phyloP scores from a whole-genome alignment of 2,329 filamentous ascomycete species.

The Cladophialophora exuberans region DNA sequence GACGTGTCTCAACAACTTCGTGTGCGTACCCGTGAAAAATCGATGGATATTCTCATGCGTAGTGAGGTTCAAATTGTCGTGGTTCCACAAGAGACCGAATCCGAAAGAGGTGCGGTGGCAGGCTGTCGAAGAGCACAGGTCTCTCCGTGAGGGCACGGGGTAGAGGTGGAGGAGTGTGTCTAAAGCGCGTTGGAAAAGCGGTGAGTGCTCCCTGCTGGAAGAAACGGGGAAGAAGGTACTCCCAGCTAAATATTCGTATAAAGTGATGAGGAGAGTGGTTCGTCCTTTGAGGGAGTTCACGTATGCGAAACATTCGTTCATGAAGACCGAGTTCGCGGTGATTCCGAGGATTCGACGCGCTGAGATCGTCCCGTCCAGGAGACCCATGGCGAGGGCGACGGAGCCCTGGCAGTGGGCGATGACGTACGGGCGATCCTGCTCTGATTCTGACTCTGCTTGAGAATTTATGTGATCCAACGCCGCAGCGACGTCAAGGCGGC shows the following conservation, averaged over 20 bases:
- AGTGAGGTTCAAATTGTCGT: conserved; percentile 5
- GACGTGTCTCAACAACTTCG: conserved; percentile 37
- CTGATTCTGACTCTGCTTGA: neutral
- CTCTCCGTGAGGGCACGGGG: neutral
- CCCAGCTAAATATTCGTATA: conserved; percentile 15
- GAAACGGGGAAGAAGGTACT: conserved; percentile 10
- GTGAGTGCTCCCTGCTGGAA: conserved; percentile 5
- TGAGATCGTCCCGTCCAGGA: conserved; percentile 14
- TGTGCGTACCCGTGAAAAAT: conserved; percentile 34
- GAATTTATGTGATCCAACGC: conserved; percentile 14
- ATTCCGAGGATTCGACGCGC: conserved; percentile 10
- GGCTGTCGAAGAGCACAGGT: conserved; percentile 10
- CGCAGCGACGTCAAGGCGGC: conserved; percentile 10
- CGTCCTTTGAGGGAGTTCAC: conserved; percentile 14
- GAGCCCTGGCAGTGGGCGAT: conserved; percentile 14
- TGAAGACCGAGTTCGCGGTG: conserved; percentile 10
- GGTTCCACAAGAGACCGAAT: conserved; percentile 12
- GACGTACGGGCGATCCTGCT: conserved; percentile 5
- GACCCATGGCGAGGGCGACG: conserved; percentile 6
- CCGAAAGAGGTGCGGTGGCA: conserved; percentile 11
- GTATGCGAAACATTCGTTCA: conserved; percentile 8
- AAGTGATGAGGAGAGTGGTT: neutral
- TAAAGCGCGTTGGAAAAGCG: conserved; percentile 8
- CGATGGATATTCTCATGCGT: conserved; percentile 11
- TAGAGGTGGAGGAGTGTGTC: conserved; percentile 10